Evolutionary conservation across 2,329 filamentous ascomycete species (phyloP), one percentile per base, ranked within the genome.

Genomic region (Colletotrichum lentis): DNA sequence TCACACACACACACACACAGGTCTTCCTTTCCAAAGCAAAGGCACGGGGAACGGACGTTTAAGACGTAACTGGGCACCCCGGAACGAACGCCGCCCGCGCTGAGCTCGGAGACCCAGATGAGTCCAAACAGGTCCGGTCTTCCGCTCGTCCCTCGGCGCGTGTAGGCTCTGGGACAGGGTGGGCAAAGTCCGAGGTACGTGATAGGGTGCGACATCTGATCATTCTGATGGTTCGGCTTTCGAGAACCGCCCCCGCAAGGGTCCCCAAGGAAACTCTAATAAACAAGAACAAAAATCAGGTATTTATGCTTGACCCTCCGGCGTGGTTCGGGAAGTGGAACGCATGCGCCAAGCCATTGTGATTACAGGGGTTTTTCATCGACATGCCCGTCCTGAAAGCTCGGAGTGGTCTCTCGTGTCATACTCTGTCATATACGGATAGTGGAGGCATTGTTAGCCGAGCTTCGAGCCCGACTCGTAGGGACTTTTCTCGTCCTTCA

Each of bases 191-290:
- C 3, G 16, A 14, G n/a, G 49, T 49, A 39, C 47, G 20, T 67
- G 60, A 54, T 64, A 67, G 64, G 61, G 7, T 31, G 54, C 47
- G 20, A 8, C 64, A 52, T 58, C 64, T 41, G 11, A 67, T 47
- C 11, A 24, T 12, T 58, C 64, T 41, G 11, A 67, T 47, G 16
- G 35, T 12, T 18, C 7, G 7, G 41, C 31, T 12, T 31, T 41
- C 18, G 20, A 5, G 18, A 14, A 35, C 4, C 20, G 5, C 49
- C 55, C 16, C 18, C 16, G 27, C 54, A 57, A 49, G 54, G 61
- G 24, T 43, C 22, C 16, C 41, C 47, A 49, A 54, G 41, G 12
- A 64, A 31, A 64, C 61, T 54, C 27, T 43, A 54, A 58, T 49
- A 47, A 64, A 47, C 52, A 16, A 16, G 12, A 14, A n/a, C 41